Percentiles rank a stretch among this genome's conserved stretches.
These are phyloP conservation scores for Pittosporum tobira DNA, from an alignment of 129 eudicot species.

Conservation along the genomic window DNA sequence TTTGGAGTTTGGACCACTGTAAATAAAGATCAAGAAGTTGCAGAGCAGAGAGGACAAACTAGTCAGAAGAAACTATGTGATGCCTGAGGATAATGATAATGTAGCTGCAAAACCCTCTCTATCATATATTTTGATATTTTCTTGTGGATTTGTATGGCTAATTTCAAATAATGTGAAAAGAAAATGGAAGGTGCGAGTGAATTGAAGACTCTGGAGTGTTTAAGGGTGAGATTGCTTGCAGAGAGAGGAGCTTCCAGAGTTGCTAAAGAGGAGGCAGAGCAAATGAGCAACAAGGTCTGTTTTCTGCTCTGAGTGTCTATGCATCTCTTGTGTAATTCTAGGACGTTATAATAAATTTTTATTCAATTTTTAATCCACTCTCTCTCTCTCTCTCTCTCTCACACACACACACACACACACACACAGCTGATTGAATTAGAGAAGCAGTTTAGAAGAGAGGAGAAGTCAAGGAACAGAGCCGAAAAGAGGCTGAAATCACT, in stretches of 20 bases:
- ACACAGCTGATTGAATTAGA: conserved; percentile 63
- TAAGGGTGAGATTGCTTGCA: conserved; percentile 83
- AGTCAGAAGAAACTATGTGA: conserved; percentile 18
- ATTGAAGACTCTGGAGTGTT: conserved; percentile 61
- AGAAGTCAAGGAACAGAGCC: conserved; percentile 61
- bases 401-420: conserved; percentile 9
- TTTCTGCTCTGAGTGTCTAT: not conserved
- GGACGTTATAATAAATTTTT: not conserved
- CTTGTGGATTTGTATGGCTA: not conserved
- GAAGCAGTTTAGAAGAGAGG: conserved; percentile 47
- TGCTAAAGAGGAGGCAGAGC: conserved; percentile 63
- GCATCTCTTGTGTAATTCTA: not conserved
- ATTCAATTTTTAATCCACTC: not conserved
- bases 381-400: not conserved
- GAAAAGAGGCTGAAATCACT: conserved; percentile 59
- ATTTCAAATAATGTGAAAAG: conserved; percentile 24
- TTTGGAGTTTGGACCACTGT: not conserved
- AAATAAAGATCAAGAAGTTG: not conserved
- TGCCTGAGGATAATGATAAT: conserved; percentile 31
- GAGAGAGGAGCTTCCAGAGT: conserved; percentile 79
- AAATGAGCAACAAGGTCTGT: conserved; percentile 49
- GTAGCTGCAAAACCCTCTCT: conserved; percentile 31
- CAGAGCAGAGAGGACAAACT: conserved; percentile 10
- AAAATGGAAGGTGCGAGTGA: conserved; percentile 48
- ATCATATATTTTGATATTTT: not conserved